Evolutionary conservation across 177 flowering plant species (phyloP).

Genomic region (Vitis hybrid): DNA sequence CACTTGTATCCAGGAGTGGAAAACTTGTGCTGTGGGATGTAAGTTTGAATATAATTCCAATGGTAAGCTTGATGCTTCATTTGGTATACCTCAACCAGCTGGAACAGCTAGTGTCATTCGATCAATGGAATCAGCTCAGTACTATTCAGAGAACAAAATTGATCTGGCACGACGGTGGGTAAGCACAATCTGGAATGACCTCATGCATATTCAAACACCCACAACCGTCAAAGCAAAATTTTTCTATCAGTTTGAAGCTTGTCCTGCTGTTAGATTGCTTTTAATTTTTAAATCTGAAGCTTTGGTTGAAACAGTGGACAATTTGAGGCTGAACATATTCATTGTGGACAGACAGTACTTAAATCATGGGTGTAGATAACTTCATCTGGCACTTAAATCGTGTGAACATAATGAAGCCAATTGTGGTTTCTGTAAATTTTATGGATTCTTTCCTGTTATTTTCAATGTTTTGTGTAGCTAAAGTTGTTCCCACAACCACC

Average conservation of each 20-base stretch:
- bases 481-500: no score
- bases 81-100: slow-evolving; percentile 41
- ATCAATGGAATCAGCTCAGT: slow-evolving; percentile 93
- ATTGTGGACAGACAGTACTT: no score
- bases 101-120: slow-evolving; percentile 53
- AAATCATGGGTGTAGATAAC: no score
- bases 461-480: no score
- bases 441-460: no score
- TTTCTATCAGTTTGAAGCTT: neutral
- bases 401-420: no score
- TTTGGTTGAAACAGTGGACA: no score
- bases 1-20: slow-evolving; percentile 57
- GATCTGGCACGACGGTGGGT: slow-evolving; percentile 96
- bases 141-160: slow-evolving; percentile 74
- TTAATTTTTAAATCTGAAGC: no score
- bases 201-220: neutral
- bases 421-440: no score
- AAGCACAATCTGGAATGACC: slow-evolving; percentile 51
- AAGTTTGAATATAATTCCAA: slow-evolving; percentile 39
- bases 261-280: neutral
- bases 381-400: no score
- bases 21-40: slow-evolving; percentile 76
- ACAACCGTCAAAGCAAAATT: neutral
- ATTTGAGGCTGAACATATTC: no score
- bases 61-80: slow-evolving; percentile 68